Evolutionary conservation across 768 basidiomycete genomes (phyloP), one percentile per base, ranked within the genome.

Genomic region (Russula virescens): DNA sequence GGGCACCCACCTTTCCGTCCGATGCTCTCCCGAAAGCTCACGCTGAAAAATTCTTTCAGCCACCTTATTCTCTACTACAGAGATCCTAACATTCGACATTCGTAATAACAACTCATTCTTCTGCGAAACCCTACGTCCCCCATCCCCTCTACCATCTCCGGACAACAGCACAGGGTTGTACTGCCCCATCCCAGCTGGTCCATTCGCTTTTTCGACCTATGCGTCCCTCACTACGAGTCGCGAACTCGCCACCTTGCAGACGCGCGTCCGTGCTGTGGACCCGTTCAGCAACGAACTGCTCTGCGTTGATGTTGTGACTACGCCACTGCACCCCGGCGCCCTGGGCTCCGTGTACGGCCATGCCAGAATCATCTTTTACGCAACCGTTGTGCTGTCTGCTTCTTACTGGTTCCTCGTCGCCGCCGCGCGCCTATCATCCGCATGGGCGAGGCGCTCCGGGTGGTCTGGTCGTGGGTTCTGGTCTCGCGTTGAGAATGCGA

Each of bases 181-280:
- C 70, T 98, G 96, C 71, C 94, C 95, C 14, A 77, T 97, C 62
- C 70, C 79, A 5, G 78, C 86, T 4, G 96, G 96, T 1, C 83
- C 84, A 2, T 87, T 97, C 69, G 95, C 86, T 2, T 83, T 98
- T 70, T 83, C 91, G 25, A 78, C 91, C 13, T 80, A 86, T 19
- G 83, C 92, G 45, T 85, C 85, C 6, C 83, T 89, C 70, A 79
- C 82, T 40, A 68, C 76, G 48, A 78, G 82, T 62, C 88, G 89
- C 70, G 82, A 86, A 18, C 79, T 98, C 48, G 91, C 90, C 14
- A 95, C 95, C 11, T 80, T 96, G 60, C 80, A 82, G 64, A 97
- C 95, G 1, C 85, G 85, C 23, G 75, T 99, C 25, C 87, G 91
- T 50, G 89, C 94, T 9, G 88, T 98, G 25, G 97, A 99, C 75